Conservation (phyloP, 1,284 basidiomycete genomes). For the Leccinum griseonigrum region DNA sequence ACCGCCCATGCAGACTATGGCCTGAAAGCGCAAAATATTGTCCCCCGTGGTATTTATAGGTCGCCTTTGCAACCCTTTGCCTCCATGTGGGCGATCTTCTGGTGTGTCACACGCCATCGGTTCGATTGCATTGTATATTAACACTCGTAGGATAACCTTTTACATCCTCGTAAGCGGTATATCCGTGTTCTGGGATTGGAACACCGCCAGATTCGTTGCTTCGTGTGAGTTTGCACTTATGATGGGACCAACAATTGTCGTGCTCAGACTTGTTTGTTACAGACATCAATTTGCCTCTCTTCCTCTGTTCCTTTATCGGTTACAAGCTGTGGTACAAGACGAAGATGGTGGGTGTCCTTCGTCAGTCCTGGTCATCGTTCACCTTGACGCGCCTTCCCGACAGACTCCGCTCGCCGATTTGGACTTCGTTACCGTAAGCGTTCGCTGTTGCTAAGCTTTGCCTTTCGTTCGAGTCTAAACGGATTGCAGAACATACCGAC, state of each 20-base stretch:
- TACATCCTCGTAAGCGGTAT: constrained; percentile 43
- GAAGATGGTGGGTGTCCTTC: constrained; percentile 30
- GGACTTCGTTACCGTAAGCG: constrained; percentile 18
- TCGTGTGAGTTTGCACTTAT: constrained; percentile 33
- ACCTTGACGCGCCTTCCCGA: background rate
- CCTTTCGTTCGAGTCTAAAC: background rate
- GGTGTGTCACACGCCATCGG: constrained; percentile 15
- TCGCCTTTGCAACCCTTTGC: constrained; percentile 28
- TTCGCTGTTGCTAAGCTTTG: background rate
- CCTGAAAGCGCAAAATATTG: constrained; percentile 53
- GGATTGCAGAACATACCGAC: constrained; percentile 20
- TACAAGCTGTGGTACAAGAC: constrained; percentile 57
- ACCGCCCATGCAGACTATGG: constrained; percentile 43
- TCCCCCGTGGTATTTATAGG: constrained; percentile 32
- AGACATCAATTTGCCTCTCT: constrained; percentile 27
- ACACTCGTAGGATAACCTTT: constrained; percentile 33
- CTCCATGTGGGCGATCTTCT: constrained; percentile 31
- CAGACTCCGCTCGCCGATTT: constrained; percentile 16
- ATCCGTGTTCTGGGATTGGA: constrained; percentile 45
- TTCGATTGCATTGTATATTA: background rate
- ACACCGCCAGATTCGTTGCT: constrained; percentile 39
- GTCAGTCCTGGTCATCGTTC: background rate
- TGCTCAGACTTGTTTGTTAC: constrained; percentile 1
- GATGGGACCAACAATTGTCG: background rate
- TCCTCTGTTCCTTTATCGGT: constrained; percentile 17